Conservation (phyloP, 2,329 filamentous ascomycete genomes). For the Trichoderma sp. region DNA sequence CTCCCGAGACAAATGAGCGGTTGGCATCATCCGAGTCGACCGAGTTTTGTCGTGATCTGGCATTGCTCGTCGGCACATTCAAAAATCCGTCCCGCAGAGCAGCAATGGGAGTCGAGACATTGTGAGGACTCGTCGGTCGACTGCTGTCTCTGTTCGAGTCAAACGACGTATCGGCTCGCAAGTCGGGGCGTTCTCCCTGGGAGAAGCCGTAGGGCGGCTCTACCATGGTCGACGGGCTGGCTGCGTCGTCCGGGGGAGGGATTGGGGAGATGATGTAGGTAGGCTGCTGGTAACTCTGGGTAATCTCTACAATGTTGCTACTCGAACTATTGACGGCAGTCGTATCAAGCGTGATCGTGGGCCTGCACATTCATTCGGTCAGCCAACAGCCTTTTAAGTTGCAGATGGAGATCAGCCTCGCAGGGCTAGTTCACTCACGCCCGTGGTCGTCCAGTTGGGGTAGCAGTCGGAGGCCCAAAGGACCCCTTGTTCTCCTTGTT, state of each 20-base stretch:
- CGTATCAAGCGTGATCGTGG: conserved; percentile 55
- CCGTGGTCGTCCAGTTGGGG: conserved; percentile 31
- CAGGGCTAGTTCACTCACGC: conserved; percentile 34
- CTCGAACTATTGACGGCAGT: conserved; percentile 37
- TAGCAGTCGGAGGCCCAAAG: conserved; percentile 24
- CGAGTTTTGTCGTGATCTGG: conserved; percentile 64
- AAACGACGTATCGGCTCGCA: conserved; percentile 57
- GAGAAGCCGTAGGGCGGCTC: conserved; percentile 32
- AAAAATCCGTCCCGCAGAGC: conserved; percentile 53
- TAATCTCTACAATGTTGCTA: conserved; percentile 29
- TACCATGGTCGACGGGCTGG: conserved; percentile 39
- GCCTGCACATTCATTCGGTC: conserved; percentile 37
- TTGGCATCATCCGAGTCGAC: conserved; percentile 64
- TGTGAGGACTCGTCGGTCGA: conserved; percentile 68
- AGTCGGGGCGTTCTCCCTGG: conserved; percentile 37
- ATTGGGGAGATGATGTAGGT: conserved; percentile 33
- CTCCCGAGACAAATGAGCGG: conserved; percentile 57
- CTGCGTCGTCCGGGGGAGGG: conserved; percentile 38
- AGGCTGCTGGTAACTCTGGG: conserved; percentile 25
- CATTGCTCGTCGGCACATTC: conserved; percentile 57
- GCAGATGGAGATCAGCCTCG: conserved; percentile 3
- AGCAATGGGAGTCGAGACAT: conserved; percentile 60
- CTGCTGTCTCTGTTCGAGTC: conserved; percentile 59
- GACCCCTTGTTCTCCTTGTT: conserved; percentile 25
- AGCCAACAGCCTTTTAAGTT: background rate